A percentile compares a stretch with the other conserved stretches of the same genome.
Conservation (phyloP, 768 basidiomycete genomes). For the Cystobasidium ongulense region DNA sequence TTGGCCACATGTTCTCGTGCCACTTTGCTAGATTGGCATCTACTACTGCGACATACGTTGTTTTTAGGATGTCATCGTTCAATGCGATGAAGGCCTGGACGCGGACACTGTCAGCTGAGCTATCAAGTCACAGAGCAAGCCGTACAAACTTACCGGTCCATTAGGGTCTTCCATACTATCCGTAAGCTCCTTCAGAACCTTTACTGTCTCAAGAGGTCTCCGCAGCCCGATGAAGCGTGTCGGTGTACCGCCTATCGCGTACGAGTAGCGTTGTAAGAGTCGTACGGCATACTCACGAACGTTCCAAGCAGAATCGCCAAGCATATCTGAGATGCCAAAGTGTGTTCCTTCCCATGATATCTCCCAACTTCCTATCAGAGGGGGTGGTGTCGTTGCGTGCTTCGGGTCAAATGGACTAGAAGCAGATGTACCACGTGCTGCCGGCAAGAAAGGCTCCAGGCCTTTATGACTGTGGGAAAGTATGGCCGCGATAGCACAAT, state of each 20-base stretch:
- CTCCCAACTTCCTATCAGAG: not conserved
- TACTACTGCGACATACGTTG: not conserved
- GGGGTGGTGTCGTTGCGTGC: not conserved
- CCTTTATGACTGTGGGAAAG: conserved; percentile 45
- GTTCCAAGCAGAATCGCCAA: not conserved
- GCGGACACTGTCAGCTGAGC: not conserved
- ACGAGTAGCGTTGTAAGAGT: conserved; percentile 11
- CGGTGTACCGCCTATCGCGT: not conserved
- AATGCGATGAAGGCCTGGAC: not conserved
- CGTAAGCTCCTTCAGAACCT: not conserved
- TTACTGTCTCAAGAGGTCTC: not conserved
- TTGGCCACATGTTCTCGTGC: conserved; percentile 2
- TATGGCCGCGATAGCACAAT: conserved; percentile 46
- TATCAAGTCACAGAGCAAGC: not conserved
- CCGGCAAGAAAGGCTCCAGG: conserved; percentile 47
- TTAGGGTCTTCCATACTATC: not conserved
- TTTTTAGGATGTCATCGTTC: conserved; percentile 4
- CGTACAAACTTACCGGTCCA: not conserved
- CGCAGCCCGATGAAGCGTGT: conserved; percentile 3
- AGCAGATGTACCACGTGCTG: not conserved
- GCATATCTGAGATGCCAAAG: not conserved
- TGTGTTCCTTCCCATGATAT: conserved; percentile 1
- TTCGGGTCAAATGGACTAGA: not conserved
- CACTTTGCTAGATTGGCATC: not conserved
- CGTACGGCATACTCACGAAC: not conserved